Evolutionary conservation across 805 yeast species (phyloP), one percentile per base, ranked within the genome.

Genomic region (Candida sakaeoensis): DNA sequence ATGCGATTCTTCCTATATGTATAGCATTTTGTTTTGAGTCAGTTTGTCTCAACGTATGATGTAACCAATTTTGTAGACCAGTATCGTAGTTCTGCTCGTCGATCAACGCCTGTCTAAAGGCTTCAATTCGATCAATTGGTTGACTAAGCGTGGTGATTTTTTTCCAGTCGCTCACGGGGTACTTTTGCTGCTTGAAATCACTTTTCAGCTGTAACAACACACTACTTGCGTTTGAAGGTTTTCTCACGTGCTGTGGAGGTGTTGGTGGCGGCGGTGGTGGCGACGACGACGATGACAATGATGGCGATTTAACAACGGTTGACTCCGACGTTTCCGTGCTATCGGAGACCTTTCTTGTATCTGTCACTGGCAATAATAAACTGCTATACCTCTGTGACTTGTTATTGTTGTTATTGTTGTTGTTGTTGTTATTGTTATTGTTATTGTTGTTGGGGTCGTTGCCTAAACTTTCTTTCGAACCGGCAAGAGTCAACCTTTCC

Each of bases 61-160:
- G 55, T 54, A 80, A 63, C 82, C 85, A 82, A 1, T 68, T 61
- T 17, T 69, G 69, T n/a, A 82, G 57, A 1, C 86, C 86, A 0
- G 81, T 68, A 37, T 80, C 80, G 45, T 66, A 70, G 5, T 60
- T 63, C 1, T 55, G 42, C 40, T 72, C 77, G 42, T 63, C 70
- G 16, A 43, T 54, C 45, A 72, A 62, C 14, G 71, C 79, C 10
- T 61, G 70, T 44, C 60, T 62, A 45, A 68, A 68, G 31, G 62
- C 68, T 41, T 44, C 55, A 24, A 65, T 68, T 44, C 74, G 70
- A 52, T 60, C 71, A 27, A 53, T 58, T 2, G 75, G 63, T 43
- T 69, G 72, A 3, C 68, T 65, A 25, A 59, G 51, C 18, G 60
- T 51, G 58, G 63, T 60, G 33, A 67, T 71, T 41, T 54, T 58